Evolutionary conservation across 2,329 filamentous ascomycete species (phyloP), one percentile per base, ranked within the genome.

Genomic region (Aspergillus carbonarius): DNA sequence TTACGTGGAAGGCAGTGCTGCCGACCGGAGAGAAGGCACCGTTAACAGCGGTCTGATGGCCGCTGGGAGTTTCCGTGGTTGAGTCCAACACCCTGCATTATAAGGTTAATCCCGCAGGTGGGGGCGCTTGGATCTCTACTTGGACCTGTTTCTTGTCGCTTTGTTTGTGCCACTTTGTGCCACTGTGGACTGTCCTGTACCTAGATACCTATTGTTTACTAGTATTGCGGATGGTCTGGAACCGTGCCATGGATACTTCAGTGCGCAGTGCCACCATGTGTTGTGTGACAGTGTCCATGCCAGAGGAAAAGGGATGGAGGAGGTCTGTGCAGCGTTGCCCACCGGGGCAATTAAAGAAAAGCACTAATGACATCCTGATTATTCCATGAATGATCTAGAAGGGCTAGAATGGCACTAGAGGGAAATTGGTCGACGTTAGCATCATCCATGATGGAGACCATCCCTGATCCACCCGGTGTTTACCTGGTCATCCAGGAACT

Each of bases 51-150:
- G 42, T 25, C 23, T 48, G 44, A 30, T 18, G 23, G 44, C 25
- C 10, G 25, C 44, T 48, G 27, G 25, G 44, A 5, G 44, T 48
- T 48, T 32, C 44, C 44, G 27, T 48, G 44, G 44, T 48, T 32
- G 44, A 48, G 44, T 42, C n/a, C 30, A 25, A 42, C 51, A 32
- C 20, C 37, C 51, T 37, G 39, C 27, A 40, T 40, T 40, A 54
- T 54, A 54, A 54, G 51, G 51, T 54, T 54, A 25, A 54, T 54
- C 51, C 51, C 51, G 51, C 51, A 20, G 39, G 51, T 54, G 51
- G 51, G 51, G 51, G 51, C 51, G 51, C 44, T 23, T 57, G 48
- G 20, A 35, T 44, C 40, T 20, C 6, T 4, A 40, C 37, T n/a
- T 37, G 25, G 37, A 5, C 42, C 30, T 32, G 51, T 50, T 52